phyloP scores from a whole-genome alignment of 352 stramenopile genomes.

The Phytophthora pinifolia region DNA sequence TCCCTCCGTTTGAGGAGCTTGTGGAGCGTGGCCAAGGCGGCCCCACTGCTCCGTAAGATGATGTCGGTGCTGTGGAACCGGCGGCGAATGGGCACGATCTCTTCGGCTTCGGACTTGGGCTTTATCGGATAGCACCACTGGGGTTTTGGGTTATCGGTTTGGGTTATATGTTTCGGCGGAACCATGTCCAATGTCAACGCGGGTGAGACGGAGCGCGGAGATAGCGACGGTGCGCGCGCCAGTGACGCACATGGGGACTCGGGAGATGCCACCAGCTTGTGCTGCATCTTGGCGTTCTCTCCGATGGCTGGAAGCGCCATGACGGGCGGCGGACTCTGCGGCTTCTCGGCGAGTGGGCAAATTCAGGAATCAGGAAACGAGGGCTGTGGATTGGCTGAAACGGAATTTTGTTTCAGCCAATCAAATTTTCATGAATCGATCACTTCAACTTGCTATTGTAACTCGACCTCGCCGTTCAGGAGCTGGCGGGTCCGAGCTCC shows the following conservation, averaged over 20 bases:
- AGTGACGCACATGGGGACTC: slow-evolving; percentile 19
- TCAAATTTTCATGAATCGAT: no score
- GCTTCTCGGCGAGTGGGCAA: slow-evolving; percentile 14
- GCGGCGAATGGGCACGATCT: slow-evolving; percentile 32
- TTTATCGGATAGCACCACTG: slow-evolving; percentile 13
- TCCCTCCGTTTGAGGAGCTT: slow-evolving; percentile 13
- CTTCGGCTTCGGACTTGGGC: slow-evolving; percentile 6
- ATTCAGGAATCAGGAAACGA: slow-evolving; percentile 19
- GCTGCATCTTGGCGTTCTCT: slow-evolving; percentile 47
- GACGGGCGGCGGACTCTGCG: slow-evolving; percentile 5
- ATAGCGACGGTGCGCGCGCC: slow-evolving; percentile 22
- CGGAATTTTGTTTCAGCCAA: no score
- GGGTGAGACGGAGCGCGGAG: slow-evolving; percentile 24
- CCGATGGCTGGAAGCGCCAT: slow-evolving; percentile 49
- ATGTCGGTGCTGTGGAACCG: slow-evolving; percentile 70
- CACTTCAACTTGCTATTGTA: no score
- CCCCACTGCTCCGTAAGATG: slow-evolving; percentile 27
- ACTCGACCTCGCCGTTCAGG: no score
- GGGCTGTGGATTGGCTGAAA: background rate
- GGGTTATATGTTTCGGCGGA: slow-evolving; percentile 1
- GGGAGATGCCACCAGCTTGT: background rate
- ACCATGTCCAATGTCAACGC: slow-evolving; percentile 3
- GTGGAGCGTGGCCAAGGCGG: slow-evolving; percentile 14
- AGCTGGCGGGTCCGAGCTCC: no score
- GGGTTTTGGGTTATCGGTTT: slow-evolving; percentile 9